phyloP scores from a whole-genome alignment of 23 red algal species.

The Agarophyton chilense region DNA sequence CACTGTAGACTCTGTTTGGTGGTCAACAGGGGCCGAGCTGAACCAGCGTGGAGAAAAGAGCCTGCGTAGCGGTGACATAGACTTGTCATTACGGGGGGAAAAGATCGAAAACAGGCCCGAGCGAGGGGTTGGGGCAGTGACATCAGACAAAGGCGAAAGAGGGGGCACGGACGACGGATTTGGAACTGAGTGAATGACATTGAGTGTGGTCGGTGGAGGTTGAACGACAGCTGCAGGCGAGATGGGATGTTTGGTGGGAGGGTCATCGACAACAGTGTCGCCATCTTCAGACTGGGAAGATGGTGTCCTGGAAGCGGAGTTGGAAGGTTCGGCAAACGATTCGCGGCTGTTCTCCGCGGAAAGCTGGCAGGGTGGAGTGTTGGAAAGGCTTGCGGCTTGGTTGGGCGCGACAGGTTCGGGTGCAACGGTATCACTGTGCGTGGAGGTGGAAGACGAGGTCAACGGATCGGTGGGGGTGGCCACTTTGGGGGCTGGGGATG shows the following conservation, averaged over 20 bases:
- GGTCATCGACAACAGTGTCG: conserved; percentile 18
- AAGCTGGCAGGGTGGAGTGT: not conserved
- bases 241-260: not conserved
- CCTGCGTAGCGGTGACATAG: conserved; percentile 3
- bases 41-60: conserved; percentile 25
- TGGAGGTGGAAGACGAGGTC: not conserved
- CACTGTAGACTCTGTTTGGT: not conserved
- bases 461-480: not conserved
- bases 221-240: not conserved
- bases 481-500: conserved; percentile 13
- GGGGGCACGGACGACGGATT: conserved; percentile 16
- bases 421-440: not conserved
- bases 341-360: not conserved
- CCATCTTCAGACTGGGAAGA: conserved; percentile 20
- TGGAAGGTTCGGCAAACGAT: conserved; percentile 6
- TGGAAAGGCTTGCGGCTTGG: not conserved
- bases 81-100: conserved; percentile 12
- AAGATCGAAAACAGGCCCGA: conserved; percentile 20
- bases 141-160: not conserved
- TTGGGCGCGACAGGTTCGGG: not conserved
- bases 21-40: not conserved
- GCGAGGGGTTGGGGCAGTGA: not conserved
- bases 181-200: conserved; percentile 56
- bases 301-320: not conserved
- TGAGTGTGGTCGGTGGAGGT: not conserved